Base-by-base conservation (phyloP, 345 rosid genomes). In the Eucalyptus viminalis region DNA sequence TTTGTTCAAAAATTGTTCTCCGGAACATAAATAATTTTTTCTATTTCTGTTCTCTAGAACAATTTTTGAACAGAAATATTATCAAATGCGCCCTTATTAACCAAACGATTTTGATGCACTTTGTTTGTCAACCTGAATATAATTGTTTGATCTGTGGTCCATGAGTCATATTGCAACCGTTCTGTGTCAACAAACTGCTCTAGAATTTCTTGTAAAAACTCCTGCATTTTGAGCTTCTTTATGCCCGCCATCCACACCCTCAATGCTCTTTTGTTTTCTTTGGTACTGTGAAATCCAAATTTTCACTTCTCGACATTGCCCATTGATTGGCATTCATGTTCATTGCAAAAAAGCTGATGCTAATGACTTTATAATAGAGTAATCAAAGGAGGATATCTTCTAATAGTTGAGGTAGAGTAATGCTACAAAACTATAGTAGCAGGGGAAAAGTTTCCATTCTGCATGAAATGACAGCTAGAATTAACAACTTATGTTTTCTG, bases 31-130 rank as follows among this genome's bases (percentile, higher is more conserved):
- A 43, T 43, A 43, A 43, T 43, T 43, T 43, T 15, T 15, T 50
- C 1, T 50, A 50, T 15, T 50, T 50, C 1, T 50, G 1, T 50
- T 50, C 1, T 3, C 0, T 15, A 3, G 3, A 50, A 50, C 0
- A 50, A 50, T 50, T 50, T 50, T 50, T 50, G 8, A 50, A 50
- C 16, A 50, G 8, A 50, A 50, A 50, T 19, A 1, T 50, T 50
- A 50, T 2, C 6, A 50, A 50, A 50, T 7, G 7, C 2, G 7
- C 19, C 1, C 1, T 15, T 76, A 21, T 27, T 40, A 76, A 76
- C 25, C 8, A 21, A 29, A 29, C 15, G 5, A 76, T 76, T 76
- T 19, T 76, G 47, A 76, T 76, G 47, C 47, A n/a, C 47, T 40
- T 72, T 72, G 27, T 37, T 72, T 72, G 81, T 72, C 81, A 37